A percentile compares a stretch with the other conserved stretches of the same genome.
Evolutionary conservation across 139 green algal species (phyloP).

Genomic region (Picochlorum sp.): DNA sequence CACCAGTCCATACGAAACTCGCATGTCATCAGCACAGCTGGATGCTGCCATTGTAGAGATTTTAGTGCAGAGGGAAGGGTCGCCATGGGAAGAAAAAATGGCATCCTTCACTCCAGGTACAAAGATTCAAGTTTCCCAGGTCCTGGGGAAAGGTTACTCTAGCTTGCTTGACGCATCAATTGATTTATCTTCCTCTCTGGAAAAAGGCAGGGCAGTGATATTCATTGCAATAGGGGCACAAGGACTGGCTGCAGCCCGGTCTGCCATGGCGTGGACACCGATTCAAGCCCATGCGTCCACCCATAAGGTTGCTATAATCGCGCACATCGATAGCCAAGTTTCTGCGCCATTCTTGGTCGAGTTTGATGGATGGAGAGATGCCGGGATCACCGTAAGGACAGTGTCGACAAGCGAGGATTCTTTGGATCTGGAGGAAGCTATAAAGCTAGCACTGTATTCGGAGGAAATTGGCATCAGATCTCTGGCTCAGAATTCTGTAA

Average conservation of each 20-base stretch:
- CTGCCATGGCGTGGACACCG: constrained; percentile 49
- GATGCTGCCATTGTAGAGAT: constrained; percentile 68
- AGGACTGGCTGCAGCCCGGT: constrained; percentile 50
- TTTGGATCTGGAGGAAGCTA: too few relatives aligned
- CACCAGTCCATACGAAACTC: constrained; percentile 55
- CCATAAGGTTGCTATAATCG: constrained; percentile 7
- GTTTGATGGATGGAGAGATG: constrained; percentile 67
- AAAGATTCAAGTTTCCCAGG: constrained; percentile 48
- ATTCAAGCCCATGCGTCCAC: constrained; percentile 57
- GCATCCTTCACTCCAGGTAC: constrained; percentile 36
- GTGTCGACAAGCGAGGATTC: too few relatives aligned
- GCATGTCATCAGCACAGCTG: constrained; percentile 45
- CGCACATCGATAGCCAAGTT: constrained; percentile 10
- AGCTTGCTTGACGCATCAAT: constrained; percentile 55
- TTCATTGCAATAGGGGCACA: constrained; percentile 41
- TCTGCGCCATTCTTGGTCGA: constrained; percentile 59
- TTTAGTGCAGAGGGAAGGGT: constrained; percentile 16
- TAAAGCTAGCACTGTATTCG: too few relatives aligned
- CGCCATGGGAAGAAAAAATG: constrained; percentile 24
- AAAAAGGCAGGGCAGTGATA: constrained; percentile 56
- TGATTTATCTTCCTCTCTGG: constrained; percentile 32
- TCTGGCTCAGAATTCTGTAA: too few relatives aligned
- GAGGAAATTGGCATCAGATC: too few relatives aligned
- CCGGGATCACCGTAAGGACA: constrained; percentile 50
- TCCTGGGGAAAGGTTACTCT: constrained; percentile 52